Conservation (phyloP, 148 eudicot genomes). For the Fallopia convolvulus region DNA sequence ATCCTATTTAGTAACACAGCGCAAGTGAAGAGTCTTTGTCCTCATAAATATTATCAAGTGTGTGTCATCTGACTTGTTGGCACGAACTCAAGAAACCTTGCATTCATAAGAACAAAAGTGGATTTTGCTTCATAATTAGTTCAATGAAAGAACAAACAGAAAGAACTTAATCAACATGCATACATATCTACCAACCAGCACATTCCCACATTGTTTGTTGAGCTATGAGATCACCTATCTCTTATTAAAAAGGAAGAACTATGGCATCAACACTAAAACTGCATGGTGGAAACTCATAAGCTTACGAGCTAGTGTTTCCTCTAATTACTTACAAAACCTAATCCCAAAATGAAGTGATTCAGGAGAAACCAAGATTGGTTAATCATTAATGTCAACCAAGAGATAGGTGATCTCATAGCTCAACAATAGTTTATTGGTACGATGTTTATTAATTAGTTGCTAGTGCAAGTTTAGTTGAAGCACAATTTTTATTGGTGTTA, state of each 20-base stretch:
- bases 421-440: too few relatives aligned
- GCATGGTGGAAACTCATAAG: background rate
- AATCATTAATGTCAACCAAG: too few relatives aligned
- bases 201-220: background rate
- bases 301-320: too few relatives aligned
- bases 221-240: background rate
- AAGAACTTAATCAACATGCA: background rate
- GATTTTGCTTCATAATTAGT: background rate
- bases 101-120: background rate
- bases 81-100: constrained; percentile 88
- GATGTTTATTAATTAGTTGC: too few relatives aligned
- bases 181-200: background rate
- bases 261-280: too few relatives aligned
- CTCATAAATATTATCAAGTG: constrained; percentile 76
- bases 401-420: too few relatives aligned
- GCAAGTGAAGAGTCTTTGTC: constrained; percentile 92
- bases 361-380: background rate
- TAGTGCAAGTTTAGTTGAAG: too few relatives aligned
- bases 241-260: too few relatives aligned
- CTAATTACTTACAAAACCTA: background rate
- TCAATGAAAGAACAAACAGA: background rate
- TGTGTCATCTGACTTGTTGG: constrained; percentile 96
- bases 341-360: background rate
- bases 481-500: too few relatives aligned
- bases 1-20: constrained; percentile 78